These are phyloP conservation scores for Goffeauzyma gilvescens DNA, from an alignment of 768 basidiomycete species.

Conservation along the genomic window DNA sequence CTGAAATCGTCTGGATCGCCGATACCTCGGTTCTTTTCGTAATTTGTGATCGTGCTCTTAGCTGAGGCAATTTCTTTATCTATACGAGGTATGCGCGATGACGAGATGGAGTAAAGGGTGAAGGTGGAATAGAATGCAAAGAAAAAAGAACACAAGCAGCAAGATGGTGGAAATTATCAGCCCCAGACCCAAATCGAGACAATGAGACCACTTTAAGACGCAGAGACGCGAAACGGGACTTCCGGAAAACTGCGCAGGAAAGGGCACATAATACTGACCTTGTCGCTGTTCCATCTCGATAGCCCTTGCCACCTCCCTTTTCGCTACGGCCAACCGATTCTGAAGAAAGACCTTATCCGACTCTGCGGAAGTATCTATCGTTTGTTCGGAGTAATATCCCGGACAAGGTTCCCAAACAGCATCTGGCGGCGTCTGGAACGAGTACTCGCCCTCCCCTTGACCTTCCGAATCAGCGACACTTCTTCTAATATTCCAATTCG, in stretches of 20 bases:
- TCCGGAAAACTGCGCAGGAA: no score
- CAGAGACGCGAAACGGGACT: no score
- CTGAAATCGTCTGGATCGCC: slow-evolving; percentile 7
- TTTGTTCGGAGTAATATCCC: not conserved
- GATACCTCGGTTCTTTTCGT: slow-evolving; percentile 2
- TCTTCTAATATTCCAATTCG: slow-evolving; percentile 1
- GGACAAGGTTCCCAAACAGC: slow-evolving; percentile 2
- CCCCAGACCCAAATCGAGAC: no score
- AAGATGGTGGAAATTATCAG: no score
- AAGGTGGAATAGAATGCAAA: no score
- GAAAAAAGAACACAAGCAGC: no score
- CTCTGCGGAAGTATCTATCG: not conserved
- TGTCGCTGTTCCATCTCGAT: not conserved
- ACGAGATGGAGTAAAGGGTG: no score
- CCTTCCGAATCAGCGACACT: not conserved
- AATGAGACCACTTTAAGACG: no score
- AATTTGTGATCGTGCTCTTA: not conserved
- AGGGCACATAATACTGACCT: no score
- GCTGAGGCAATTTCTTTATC: not conserved
- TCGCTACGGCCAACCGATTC: not conserved
- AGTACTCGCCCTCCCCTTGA: not conserved
- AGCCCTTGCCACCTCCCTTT: not conserved
- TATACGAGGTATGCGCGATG: not conserved
- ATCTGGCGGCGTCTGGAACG: not conserved
- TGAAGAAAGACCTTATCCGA: not conserved